Conservation (phyloP, 2,329 filamentous ascomycete genomes). For the Cadophora luteo-olivacea region DNA sequence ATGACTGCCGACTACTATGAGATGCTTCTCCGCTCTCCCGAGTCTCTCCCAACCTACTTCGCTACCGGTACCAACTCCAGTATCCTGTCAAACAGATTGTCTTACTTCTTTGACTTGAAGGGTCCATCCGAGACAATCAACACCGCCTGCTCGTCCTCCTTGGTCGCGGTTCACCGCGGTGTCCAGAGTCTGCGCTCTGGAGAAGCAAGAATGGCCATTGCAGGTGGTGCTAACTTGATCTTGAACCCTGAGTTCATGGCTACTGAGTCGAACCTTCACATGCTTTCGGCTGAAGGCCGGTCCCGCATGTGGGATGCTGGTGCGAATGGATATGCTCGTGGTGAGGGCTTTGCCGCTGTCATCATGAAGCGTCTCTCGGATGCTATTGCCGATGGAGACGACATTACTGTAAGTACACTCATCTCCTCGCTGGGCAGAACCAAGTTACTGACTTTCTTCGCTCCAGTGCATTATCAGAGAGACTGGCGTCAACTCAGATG, state of each 20-base stretch:
- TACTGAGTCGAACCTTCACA: slow-evolving; percentile 50
- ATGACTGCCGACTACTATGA: slow-evolving; percentile 38
- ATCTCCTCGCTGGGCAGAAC: background rate
- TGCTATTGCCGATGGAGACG: slow-evolving; percentile 61
- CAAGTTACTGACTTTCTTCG: background rate
- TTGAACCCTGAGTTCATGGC: slow-evolving; percentile 27
- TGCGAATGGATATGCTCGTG: slow-evolving; percentile 36
- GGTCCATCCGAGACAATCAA: slow-evolving; percentile 50
- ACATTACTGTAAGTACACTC: slow-evolving; percentile 50
- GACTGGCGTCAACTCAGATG: slow-evolving; percentile 56
- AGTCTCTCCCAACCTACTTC: slow-evolving; percentile 38
- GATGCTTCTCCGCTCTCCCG: slow-evolving; percentile 23
- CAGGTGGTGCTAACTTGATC: slow-evolving; percentile 36
- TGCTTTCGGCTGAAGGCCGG: slow-evolving; percentile 41
- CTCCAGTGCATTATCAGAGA: slow-evolving; percentile 55
- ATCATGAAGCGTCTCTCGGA: slow-evolving; percentile 62
- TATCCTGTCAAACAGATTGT: slow-evolving; percentile 50
- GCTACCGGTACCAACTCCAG: slow-evolving; percentile 44
- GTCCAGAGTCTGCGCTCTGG: slow-evolving; percentile 30
- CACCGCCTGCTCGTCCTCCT: slow-evolving; percentile 48
- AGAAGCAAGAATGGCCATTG: slow-evolving; percentile 32
- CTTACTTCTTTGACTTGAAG: slow-evolving; percentile 49
- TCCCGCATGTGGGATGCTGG: slow-evolving; percentile 50
- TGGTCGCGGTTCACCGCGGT: slow-evolving; percentile 46
- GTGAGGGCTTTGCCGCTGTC: slow-evolving; percentile 64